Base-by-base conservation (phyloP, 768 basidiomycete species). In the Kwoniella dejecticola region DNA sequence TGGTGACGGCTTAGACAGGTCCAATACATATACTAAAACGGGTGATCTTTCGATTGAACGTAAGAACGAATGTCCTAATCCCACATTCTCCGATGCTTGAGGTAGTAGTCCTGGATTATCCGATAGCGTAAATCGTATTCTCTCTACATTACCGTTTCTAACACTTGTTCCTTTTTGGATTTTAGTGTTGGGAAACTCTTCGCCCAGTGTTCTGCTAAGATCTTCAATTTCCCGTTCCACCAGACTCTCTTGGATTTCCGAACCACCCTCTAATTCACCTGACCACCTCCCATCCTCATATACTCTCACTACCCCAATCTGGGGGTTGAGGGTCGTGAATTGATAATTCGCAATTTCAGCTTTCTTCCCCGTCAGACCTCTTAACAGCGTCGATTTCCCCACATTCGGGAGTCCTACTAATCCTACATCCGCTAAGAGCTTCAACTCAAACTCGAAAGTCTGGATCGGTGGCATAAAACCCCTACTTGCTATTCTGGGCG, bases 401-500 rank as follows among this genome's bases (percentile, higher is more conserved):
- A 90, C 91, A 69, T 97, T 99, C 6, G 96, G 96, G 81, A 96
- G 87, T 0, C 96, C 96, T 1, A 99, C 93, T 19, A 99, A 82
- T 0, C 91, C 96, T n/a, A 98, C 83, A 76, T 99, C 95, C 2
- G 95, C 92, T 2, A 94, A 83, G 5, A 95, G 83, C 78, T 97
- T 97, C 63, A 99, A 87, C 77, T 96, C 95, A 13, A 99, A 82
- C 19, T 87, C 84, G n/a, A 98, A 83, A 0, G 88, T 88, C 64
- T 94, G 80, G 4, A 66, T 76, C 12, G 70, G 63, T 3, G 77
- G 77, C 40, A 67, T 52, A 10, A 57, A 41, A 3, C 77, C 77
- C 40, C 63, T 59, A 0, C 67, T 68, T 0, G 90, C 94, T 64
- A 89, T 89, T 77, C 92, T 91, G 86, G 88, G 27, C 83, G 79